Conservation (phyloP, 139 green algal genomes). For the Coelastrella sp. region DNA sequence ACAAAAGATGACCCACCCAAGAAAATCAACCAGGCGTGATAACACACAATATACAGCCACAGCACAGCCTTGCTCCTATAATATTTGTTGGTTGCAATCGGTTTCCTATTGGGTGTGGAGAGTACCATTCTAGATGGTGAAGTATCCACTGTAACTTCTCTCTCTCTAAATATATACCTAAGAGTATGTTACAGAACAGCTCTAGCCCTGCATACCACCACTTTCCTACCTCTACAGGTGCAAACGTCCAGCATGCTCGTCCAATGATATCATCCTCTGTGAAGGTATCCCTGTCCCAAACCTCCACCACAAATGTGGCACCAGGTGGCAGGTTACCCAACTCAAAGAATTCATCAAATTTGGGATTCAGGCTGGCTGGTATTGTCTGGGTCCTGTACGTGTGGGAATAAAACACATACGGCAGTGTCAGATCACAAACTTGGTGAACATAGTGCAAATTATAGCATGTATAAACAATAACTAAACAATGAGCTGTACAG, state of each 20-base stretch:
- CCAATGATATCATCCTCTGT: slow-evolving; percentile 43
- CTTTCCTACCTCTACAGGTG: slow-evolving; percentile 4
- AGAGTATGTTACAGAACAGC: background rate
- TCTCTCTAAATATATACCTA: background rate
- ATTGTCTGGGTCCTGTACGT: background rate
- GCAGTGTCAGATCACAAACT: background rate
- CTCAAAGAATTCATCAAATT: slow-evolving; percentile 45
- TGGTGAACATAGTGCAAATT: too few species aligned
- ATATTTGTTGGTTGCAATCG: too few species aligned
- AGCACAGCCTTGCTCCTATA: background rate
- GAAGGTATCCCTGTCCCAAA: slow-evolving; percentile 39
- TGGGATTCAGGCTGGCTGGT: background rate
- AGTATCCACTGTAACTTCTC: too few species aligned
- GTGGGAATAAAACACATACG: background rate
- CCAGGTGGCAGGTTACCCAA: slow-evolving; percentile 31
- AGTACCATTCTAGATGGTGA: too few species aligned
- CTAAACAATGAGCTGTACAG: too few species aligned
- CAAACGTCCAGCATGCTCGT: slow-evolving; percentile 12
- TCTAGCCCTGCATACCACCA: too few species aligned
- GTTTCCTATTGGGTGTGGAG: too few species aligned
- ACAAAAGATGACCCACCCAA: too few species aligned
- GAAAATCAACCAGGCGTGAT: too few species aligned
- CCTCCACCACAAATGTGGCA: background rate
- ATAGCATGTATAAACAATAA: too few species aligned
- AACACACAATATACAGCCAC: too few species aligned